These are phyloP conservation scores for Akanthomyces lecanii DNA, from an alignment of 2,329 filamentous ascomycete species.

Conservation along the genomic window DNA sequence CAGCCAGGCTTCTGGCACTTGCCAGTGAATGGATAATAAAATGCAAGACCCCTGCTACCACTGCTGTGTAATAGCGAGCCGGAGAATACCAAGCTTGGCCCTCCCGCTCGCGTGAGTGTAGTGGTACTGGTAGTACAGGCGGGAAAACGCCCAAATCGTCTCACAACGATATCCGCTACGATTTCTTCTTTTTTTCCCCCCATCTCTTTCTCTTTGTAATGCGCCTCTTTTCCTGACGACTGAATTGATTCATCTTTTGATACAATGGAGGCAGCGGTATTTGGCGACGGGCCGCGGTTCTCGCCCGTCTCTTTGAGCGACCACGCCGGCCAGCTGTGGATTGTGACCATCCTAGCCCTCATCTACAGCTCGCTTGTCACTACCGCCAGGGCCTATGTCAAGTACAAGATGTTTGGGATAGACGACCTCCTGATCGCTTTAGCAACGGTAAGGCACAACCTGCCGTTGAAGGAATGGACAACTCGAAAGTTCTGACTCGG, in stretches of 20 bases:
- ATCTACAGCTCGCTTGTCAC: constrained; percentile 18
- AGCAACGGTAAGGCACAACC: constrained; percentile 9
- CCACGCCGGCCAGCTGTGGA: constrained; percentile 22
- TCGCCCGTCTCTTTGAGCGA: constrained; percentile 19
- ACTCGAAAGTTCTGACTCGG: background rate
- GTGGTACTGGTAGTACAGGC: background rate
- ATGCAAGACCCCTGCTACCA: background rate
- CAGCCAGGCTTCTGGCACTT: no score
- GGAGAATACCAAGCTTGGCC: background rate
- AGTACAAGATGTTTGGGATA: constrained; percentile 19
- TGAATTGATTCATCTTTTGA: background rate
- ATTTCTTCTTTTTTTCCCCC: background rate
- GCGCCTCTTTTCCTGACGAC: background rate
- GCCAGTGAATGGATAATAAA: no score
- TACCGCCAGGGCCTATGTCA: constrained; percentile 18
- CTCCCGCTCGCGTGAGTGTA: background rate
- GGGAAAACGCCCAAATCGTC: background rate
- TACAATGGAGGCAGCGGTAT: background rate
- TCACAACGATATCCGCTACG: background rate
- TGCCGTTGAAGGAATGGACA: background rate
- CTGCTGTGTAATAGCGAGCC: background rate
- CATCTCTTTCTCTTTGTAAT: background rate
- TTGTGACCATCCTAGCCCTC: constrained; percentile 19
- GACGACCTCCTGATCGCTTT: constrained; percentile 19
- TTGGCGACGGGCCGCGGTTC: constrained; percentile 17